A percentile compares a stretch with the other conserved stretches of the same genome.
Evolutionary conservation across 2,329 filamentous ascomycete species (phyloP).

Genomic region (Phoma sp.): DNA sequence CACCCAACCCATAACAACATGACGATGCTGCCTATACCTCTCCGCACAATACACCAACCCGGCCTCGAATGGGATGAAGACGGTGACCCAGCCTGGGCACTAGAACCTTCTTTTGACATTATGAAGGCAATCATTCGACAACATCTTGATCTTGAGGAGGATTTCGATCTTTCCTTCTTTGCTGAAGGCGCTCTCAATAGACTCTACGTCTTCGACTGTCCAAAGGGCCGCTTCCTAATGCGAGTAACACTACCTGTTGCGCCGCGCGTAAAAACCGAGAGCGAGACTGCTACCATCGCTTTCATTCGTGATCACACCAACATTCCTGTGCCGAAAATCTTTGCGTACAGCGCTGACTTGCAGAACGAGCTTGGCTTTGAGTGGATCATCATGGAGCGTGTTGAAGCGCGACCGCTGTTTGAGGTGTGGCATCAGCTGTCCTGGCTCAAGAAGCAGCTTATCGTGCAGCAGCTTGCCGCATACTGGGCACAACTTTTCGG

Average conservation of each 20-base stretch:
- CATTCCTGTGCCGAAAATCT: neutral
- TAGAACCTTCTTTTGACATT: neutral
- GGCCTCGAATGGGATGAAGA: neutral
- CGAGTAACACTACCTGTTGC: neutral
- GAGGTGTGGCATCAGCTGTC: neutral
- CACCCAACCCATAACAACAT: neutral
- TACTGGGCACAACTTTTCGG: neutral
- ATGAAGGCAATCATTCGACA: neutral
- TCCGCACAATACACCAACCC: neutral
- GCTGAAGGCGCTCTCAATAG: neutral
- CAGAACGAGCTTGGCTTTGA: neutral
- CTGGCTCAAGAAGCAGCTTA: neutral
- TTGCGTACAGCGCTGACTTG: neutral
- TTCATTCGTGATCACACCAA: neutral
- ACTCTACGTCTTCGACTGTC: neutral
- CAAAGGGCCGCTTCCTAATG: neutral
- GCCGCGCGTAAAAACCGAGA: conserved; percentile 7
- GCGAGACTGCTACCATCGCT: conserved; percentile 3
- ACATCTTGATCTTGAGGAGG: neutral
- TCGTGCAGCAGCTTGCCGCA: neutral
- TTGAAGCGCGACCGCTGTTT: neutral
- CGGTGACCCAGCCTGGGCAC: neutral
- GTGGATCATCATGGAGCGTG: neutral
- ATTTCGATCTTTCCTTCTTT: neutral
- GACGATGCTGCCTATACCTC: neutral